A percentile compares a stretch with the other conserved stretches of the same genome.
Evolutionary conservation across 1,284 basidiomycete species (phyloP).

Genomic region (Ustilago nuda): DNA sequence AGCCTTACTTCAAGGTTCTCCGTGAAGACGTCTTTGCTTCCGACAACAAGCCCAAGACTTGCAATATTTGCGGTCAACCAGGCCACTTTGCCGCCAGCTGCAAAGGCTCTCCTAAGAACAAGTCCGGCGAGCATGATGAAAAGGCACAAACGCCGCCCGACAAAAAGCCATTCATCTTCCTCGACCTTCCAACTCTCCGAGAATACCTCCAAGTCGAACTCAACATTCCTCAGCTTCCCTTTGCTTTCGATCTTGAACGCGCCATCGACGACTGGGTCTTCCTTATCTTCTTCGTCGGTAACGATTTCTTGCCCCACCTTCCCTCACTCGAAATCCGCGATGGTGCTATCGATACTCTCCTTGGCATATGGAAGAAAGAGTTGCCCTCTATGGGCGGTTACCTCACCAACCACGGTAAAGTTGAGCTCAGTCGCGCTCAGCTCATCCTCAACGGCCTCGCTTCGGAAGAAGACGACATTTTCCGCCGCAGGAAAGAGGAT

Average conservation of each 20-base stretch:
- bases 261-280: slow-evolving; percentile 99
- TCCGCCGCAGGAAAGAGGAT: slow-evolving; percentile 86
- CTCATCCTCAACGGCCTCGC: slow-evolving; percentile 95
- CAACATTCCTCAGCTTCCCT: slow-evolving; percentile 80
- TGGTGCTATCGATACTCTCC: slow-evolving; percentile 95
- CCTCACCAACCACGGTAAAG: slow-evolving; percentile 89
- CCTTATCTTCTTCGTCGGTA: slow-evolving; percentile 99
- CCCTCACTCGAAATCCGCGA: slow-evolving; percentile 98
- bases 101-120: slow-evolving; percentile 71
- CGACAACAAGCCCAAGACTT: slow-evolving; percentile 73
- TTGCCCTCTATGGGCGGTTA: slow-evolving; percentile 96
- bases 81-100: slow-evolving; percentile 96
- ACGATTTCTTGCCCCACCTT: slow-evolving; percentile 98
- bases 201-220: slow-evolving; percentile 98
- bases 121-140: slow-evolving; percentile 72
- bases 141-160: slow-evolving; percentile 71
- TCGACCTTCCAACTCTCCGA: slow-evolving; percentile 92
- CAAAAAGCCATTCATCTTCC: slow-evolving; percentile 99
- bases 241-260: slow-evolving; percentile 94
- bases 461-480: slow-evolving; percentile 92
- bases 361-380: slow-evolving; percentile 94
- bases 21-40: slow-evolving; percentile 97
- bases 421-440: slow-evolving; percentile 87
- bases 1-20: slow-evolving; percentile 95
- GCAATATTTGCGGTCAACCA: slow-evolving; percentile 90